Evolutionary conservation across 495 filamentous ascomycete species (phyloP).

Genomic region (Penicillium macrosclerotiorum): DNA sequence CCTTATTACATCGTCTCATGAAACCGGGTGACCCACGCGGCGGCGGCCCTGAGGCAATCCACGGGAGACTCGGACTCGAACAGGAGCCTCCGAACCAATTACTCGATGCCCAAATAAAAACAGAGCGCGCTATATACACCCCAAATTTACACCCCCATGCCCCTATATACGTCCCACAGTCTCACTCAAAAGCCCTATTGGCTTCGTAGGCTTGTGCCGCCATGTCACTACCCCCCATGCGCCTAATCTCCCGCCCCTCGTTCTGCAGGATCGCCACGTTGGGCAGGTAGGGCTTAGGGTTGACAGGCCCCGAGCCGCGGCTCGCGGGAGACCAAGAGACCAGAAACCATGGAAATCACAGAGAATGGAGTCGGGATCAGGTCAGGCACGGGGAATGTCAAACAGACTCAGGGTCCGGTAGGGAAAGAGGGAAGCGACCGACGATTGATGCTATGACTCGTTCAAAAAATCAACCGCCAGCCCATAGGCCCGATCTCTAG

Average conservation of each 20-base stretch:
- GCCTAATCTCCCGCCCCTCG: background rate
- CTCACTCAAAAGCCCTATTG: too few relatives aligned
- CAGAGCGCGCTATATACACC: too few relatives aligned
- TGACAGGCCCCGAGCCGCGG: slow-evolving; percentile 1
- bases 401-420: slow-evolving; percentile 20
- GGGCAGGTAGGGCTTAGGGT: slow-evolving; percentile 27
- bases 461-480: slow-evolving; percentile 36
- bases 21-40: slow-evolving; percentile 21
- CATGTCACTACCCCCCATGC: too few relatives aligned
- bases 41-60: slow-evolving; percentile 21
- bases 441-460: slow-evolving; percentile 4
- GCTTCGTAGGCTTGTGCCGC: too few relatives aligned
- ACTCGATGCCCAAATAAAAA: too few relatives aligned
- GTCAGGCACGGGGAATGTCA: slow-evolving; percentile 16
- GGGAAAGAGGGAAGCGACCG: background rate
- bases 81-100: background rate
- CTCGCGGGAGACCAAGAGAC: background rate
- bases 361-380: slow-evolving; percentile 4
- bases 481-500: slow-evolving; percentile 35
- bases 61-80: background rate
- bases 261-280: background rate
- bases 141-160: too few relatives aligned
- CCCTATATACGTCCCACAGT: too few relatives aligned
- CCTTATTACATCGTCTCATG: slow-evolving; percentile 8
- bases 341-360: too few relatives aligned